Base-by-base conservation (phyloP, 1,139 yeast genomes). In the Magnusiomyces magnusii region DNA sequence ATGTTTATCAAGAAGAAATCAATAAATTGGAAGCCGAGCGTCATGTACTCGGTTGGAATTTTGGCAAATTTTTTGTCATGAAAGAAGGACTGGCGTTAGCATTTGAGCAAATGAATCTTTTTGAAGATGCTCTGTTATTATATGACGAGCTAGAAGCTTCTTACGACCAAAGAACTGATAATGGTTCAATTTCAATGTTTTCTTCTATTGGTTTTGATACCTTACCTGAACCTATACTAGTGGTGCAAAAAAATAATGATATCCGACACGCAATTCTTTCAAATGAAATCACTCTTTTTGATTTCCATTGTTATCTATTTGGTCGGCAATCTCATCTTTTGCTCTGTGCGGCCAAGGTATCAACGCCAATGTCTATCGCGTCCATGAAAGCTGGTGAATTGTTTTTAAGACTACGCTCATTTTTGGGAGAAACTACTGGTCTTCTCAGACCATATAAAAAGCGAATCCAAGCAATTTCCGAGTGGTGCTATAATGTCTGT, bases 121-220 rank as follows among this genome's bases (percentile, higher is more conserved):
- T 77, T 57, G 86, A 82, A 57, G 93, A 86, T 58, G 77, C 91
- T 0, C 70, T 84, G 51, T 69, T 69, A 2, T 74, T 78, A 13
- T 81, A 80, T 62, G 77, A 77, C 55, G 80, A 79, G 53, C 69
- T 69, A 52, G 71, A 69, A 61, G 58, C 66, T 52, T 62, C 75
- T 21, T 72, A 72, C 51, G 63, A 63, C 17, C 60, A 66, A 39
- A 54, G 66, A 54, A 62, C 66, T 3, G 61, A 63, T 17, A 65
- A 66, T 24, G 64, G 67, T 25, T 56, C 66, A 1, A 64, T 66
- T 5, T 58, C 71, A 7, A 70, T 71, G 55, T 64, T 71, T 50
- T 63, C 67, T 1, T 54, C 65, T 13, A 65, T 69, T 15, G 73
- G 74, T 13, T 71, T 73, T 58, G 74, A 72, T 21, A 36, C 55